Evolutionary conservation across 306 rosid genomes (phyloP).

Genomic region (Fagus crenata): DNA sequence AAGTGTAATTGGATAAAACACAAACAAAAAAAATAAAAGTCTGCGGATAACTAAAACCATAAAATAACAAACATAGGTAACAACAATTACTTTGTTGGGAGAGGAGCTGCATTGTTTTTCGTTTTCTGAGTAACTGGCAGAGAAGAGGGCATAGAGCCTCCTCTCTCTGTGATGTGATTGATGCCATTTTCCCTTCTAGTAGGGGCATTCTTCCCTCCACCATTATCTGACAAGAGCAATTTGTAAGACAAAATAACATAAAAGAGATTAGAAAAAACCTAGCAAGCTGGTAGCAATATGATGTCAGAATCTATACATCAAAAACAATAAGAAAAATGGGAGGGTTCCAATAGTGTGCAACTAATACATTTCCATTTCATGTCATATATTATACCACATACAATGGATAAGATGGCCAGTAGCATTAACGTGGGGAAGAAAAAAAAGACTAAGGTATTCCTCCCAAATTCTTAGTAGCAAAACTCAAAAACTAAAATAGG

Average conservation of each 20-base stretch:
- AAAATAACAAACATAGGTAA: not conserved
- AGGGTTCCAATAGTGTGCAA: not conserved
- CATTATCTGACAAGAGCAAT: constrained; percentile 49
- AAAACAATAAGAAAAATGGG: not conserved
- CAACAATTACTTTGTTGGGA: constrained; percentile 45
- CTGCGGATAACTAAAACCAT: not conserved
- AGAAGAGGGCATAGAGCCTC: constrained; percentile 39
- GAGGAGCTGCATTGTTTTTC: constrained; percentile 38
- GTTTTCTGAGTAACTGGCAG: constrained; percentile 42
- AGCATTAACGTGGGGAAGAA: not conserved
- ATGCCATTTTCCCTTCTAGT: constrained; percentile 61
- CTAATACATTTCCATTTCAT: not conserved
- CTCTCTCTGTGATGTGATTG: constrained; percentile 47
- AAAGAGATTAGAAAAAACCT: constrained; percentile 7
- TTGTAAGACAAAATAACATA: constrained; percentile 16
- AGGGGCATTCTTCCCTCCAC: constrained; percentile 49
- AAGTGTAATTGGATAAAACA: not conserved
- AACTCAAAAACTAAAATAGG: not conserved
- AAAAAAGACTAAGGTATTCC: not conserved
- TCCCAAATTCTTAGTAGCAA: not conserved
- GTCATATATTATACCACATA: not conserved
- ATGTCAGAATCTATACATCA: not conserved
- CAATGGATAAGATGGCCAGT: not conserved
- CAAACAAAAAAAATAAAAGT: not conserved
- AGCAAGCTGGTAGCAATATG: not conserved